A percentile compares a stretch with the other conserved stretches of the same genome.
phyloP scores from a whole-genome alignment of 2,329 filamentous ascomycete genomes.

The Verticillium nubilum region DNA sequence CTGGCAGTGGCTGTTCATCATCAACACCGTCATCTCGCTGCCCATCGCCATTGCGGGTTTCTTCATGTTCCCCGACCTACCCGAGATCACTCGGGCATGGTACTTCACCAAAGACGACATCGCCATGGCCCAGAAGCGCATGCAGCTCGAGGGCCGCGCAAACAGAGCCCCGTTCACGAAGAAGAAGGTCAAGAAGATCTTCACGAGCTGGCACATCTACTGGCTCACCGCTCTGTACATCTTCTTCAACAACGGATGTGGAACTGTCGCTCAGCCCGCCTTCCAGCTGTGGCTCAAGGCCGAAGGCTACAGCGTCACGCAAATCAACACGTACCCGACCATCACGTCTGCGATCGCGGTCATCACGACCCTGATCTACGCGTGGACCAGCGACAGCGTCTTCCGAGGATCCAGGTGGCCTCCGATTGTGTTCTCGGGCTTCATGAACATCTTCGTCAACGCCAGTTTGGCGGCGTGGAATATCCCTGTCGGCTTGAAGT shows the following conservation, averaged over 20 bases:
- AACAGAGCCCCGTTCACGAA: conserved; percentile 31
- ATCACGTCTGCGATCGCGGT: conserved; percentile 50
- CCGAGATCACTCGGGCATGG: conserved; percentile 12
- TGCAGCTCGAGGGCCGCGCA: conserved; percentile 39
- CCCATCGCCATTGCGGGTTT: conserved; percentile 50
- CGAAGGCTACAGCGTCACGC: conserved; percentile 32
- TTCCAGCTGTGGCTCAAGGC: conserved; percentile 46
- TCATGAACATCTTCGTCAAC: conserved; percentile 34
- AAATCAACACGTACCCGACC: conserved; percentile 52
- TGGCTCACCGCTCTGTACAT: conserved; percentile 53
- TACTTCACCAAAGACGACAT: conserved; percentile 28
- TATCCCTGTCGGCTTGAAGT: conserved; percentile 51
- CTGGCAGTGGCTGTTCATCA: conserved; percentile 54
- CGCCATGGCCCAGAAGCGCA: conserved; percentile 30
- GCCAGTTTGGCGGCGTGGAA: conserved; percentile 35
- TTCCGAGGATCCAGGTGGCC: conserved; percentile 58
- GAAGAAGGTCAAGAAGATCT: conserved; percentile 53
- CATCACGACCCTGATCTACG: conserved; percentile 55
- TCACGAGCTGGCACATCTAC: conserved; percentile 61
- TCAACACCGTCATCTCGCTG: conserved; percentile 51
- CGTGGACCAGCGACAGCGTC: conserved; percentile 59
- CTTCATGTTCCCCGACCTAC: conserved; percentile 25
- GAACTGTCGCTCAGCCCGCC: conserved; percentile 43
- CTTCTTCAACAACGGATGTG: conserved; percentile 56
- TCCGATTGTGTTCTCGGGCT: conserved; percentile 51